Percentiles rank a stretch among this genome's conserved stretches.
phyloP scores from a whole-genome alignment of 208 protist genomes.

The Trypanosoma congolense region DNA sequence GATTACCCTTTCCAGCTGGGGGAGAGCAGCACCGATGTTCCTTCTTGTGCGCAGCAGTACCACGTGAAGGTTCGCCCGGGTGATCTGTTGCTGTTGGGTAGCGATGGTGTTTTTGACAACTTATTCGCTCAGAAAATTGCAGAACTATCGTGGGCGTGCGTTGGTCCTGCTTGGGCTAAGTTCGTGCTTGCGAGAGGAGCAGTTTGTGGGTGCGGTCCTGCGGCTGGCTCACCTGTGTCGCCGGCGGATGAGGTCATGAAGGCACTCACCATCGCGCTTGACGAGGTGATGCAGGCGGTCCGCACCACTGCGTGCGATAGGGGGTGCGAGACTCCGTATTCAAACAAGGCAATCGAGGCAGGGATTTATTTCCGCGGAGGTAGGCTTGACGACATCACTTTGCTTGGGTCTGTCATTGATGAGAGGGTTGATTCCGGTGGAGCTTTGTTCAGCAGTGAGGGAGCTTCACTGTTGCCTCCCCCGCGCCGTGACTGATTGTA shows the following conservation, averaged over 20 bases:
- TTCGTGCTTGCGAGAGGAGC: slow-evolving; percentile 17
- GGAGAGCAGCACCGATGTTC: slow-evolving; percentile 52
- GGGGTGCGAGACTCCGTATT: slow-evolving; percentile 57
- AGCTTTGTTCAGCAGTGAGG: slow-evolving; percentile 40
- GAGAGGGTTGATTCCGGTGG: slow-evolving; percentile 34
- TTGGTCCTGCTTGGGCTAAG: slow-evolving; percentile 24
- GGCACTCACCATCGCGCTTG: slow-evolving; percentile 26
- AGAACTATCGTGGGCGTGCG: slow-evolving; percentile 36
- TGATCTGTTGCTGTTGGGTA: slow-evolving; percentile 62
- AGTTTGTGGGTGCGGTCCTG: slow-evolving; percentile 38
- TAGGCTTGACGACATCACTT: slow-evolving; percentile 75
- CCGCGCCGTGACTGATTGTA: slow-evolving; percentile 72
- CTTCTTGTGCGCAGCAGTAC: slow-evolving; percentile 29
- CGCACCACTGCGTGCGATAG: slow-evolving; percentile 33
- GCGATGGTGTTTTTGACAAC: slow-evolving; percentile 76
- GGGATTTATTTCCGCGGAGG: slow-evolving; percentile 69
- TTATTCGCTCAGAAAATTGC: slow-evolving; percentile 39
- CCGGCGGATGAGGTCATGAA: slow-evolving; percentile 40
- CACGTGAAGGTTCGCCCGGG: slow-evolving; percentile 44
- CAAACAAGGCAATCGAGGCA: slow-evolving; percentile 49
- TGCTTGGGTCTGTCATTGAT: slow-evolving; percentile 54
- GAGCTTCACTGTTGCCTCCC: slow-evolving; percentile 32
- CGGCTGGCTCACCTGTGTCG: no score
- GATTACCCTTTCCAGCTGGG: slow-evolving; percentile 73
- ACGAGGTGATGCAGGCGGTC: slow-evolving; percentile 36